Conservation (phyloP, 2,329 filamentous ascomycete genomes). For the Hymenoscyphus albidus region DNA sequence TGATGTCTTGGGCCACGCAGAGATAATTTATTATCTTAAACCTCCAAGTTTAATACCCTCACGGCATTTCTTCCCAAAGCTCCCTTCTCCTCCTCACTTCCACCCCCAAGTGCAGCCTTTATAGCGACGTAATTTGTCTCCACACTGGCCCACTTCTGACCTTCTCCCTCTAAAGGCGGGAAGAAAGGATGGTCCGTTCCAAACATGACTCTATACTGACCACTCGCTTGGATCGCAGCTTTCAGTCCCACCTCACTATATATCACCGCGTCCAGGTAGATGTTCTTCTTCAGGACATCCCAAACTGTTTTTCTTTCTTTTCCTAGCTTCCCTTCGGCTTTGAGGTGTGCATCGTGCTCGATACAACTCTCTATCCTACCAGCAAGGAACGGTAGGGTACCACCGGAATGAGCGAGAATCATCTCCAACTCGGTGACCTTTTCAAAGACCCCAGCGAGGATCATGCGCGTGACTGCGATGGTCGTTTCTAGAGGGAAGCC, state of each 20-base stretch:
- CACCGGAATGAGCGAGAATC: conserved; percentile 82
- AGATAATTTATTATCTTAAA: conserved; percentile 6
- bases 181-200: conserved; percentile 84
- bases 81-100: conserved; percentile 45
- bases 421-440: conserved; percentile 65
- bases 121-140: conserved; percentile 55
- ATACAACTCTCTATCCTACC: conserved; percentile 87
- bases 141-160: conserved; percentile 67
- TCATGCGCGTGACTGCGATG: conserved; percentile 83
- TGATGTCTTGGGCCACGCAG: not conserved
- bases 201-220: conserved; percentile 70
- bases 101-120: conserved; percentile 45
- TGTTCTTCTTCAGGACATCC: conserved; percentile 67
- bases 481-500: conserved; percentile 93
- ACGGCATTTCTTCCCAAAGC: conserved; percentile 60
- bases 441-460: conserved; percentile 82
- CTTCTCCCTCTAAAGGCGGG: conserved; percentile 65
- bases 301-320: conserved; percentile 51
- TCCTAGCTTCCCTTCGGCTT: conserved; percentile 55
- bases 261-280: conserved; percentile 84
- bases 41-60: conserved; percentile 42
- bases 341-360: conserved; percentile 73
- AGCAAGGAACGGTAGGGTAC: conserved; percentile 82
- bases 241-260: conserved; percentile 72
- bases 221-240: conserved; percentile 65